These are phyloP conservation scores for Myxozyma vanderwaltii DNA, from an alignment of 805 yeast species.

Conservation along the genomic window DNA sequence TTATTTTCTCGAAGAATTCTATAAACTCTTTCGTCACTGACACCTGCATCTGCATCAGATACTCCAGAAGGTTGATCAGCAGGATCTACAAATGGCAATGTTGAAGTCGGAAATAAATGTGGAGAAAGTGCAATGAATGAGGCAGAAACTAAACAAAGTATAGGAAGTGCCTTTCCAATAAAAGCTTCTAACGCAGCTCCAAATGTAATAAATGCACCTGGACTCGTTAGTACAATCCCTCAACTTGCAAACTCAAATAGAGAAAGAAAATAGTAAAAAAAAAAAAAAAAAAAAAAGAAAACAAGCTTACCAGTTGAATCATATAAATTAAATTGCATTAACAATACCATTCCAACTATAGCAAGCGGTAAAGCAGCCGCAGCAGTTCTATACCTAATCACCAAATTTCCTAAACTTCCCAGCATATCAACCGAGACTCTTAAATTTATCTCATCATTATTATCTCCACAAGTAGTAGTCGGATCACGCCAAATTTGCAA, in stretches of 20 bases:
- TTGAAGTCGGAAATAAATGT: conserved; percentile 42
- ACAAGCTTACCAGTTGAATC: conserved; percentile 25
- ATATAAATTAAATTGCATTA: conserved; percentile 57
- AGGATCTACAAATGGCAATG: conserved; percentile 46
- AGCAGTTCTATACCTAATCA: conserved; percentile 77
- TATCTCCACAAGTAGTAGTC: conserved; percentile 11
- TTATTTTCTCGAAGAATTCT: conserved; percentile 51
- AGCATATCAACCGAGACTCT: conserved; percentile 53
- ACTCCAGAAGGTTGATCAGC: conserved; percentile 12
- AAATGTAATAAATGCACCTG: conserved; percentile 24
- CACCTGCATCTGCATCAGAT: conserved; percentile 2
- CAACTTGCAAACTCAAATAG: too few species aligned
- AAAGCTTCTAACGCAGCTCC: conserved; percentile 38
- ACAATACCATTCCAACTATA: conserved; percentile 53
- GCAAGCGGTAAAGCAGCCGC: conserved; percentile 70
- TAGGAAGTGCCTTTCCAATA: conserved; percentile 38
- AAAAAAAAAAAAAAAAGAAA: too few species aligned
- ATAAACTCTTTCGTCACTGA: neutral
- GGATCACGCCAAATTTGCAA: conserved; percentile 42
- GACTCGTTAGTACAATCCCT: neutral
- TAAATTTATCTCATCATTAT: conserved; percentile 19
- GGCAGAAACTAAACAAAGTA: conserved; percentile 37
- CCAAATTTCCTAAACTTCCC: conserved; percentile 65
- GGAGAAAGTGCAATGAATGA: conserved; percentile 40
- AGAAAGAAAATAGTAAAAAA: too few species aligned